Evolutionary conservation across 2,329 filamentous ascomycete species (phyloP).

Genomic region (Fusarium sp.): DNA sequence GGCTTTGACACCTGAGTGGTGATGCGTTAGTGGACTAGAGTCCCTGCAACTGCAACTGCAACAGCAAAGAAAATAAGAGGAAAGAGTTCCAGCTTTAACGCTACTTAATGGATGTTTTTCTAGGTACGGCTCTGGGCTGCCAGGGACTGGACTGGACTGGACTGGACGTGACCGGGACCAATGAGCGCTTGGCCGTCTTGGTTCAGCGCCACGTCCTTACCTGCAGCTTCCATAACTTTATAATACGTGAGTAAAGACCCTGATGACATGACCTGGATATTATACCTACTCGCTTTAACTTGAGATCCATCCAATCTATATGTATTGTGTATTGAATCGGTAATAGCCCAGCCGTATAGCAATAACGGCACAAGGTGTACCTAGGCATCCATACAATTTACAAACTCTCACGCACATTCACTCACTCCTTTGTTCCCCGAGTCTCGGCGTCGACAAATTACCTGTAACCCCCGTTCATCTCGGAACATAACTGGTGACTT

Average conservation of each 20-base stretch:
- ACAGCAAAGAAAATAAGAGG: constrained; percentile 45
- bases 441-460: background rate
- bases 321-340: background rate
- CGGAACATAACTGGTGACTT: background rate
- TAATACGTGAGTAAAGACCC: constrained; percentile 5
- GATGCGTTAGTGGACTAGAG: constrained; percentile 50
- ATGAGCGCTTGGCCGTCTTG: constrained; percentile 45
- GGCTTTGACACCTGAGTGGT: constrained; percentile 37
- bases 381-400: background rate
- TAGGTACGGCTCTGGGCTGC: constrained; percentile 17
- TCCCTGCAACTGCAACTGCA: constrained; percentile 27
- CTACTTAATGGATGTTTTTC: constrained; percentile 21
- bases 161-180: constrained; percentile 46
- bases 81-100: constrained; percentile 39
- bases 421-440: background rate
- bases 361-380: background rate
- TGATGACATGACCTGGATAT: constrained; percentile 21
- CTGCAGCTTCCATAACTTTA: background rate
- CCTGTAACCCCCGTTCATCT: background rate
- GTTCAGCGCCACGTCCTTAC: constrained; percentile 46
- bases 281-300: background rate
- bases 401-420: background rate
- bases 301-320: background rate
- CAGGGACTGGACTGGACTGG: constrained; percentile 47
- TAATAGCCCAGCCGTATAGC: background rate